Evolutionary conservation across 164 flowering plant genomes (phyloP).

Genomic region (Liquidambar formosana): DNA sequence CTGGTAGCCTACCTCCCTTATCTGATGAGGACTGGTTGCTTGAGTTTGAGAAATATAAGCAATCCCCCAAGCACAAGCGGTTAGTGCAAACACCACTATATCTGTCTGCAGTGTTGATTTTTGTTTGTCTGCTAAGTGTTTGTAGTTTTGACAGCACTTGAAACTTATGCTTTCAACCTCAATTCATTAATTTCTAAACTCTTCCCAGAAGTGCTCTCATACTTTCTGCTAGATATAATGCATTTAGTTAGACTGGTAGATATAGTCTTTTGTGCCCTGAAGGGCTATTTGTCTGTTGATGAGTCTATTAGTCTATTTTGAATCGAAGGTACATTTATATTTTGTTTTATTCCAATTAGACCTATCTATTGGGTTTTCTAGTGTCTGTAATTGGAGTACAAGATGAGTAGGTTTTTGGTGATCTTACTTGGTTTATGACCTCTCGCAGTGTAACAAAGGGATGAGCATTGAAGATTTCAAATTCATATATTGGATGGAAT

Average conservation of each 20-base stretch:
- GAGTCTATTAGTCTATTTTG: no score
- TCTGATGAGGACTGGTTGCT: constrained; percentile 75
- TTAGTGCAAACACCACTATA: constrained; percentile 29
- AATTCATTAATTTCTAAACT: background rate
- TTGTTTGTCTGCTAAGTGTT: background rate
- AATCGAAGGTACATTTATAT: background rate
- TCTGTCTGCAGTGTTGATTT: background rate
- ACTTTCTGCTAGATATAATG: no score
- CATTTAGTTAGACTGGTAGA: background rate
- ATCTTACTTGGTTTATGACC: constrained; percentile 2
- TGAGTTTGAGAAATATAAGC: constrained; percentile 95
- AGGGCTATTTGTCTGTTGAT: no score
- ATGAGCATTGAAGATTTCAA: constrained; percentile 90
- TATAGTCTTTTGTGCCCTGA: background rate
- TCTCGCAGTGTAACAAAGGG: constrained; percentile 76
- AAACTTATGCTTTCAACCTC: background rate
- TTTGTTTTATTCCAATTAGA: background rate
- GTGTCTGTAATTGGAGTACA: background rate
- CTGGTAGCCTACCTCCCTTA: constrained; percentile 85
- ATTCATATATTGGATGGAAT: constrained; percentile 99
- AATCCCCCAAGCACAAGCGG: constrained; percentile 91
- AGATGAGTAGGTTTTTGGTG: background rate
- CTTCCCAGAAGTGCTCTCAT: no score
- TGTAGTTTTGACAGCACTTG: background rate
- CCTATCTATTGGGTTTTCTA: background rate